These are phyloP conservation scores for Mycena floridula DNA, from an alignment of 768 basidiomycete genomes.

Conservation along the genomic window DNA sequence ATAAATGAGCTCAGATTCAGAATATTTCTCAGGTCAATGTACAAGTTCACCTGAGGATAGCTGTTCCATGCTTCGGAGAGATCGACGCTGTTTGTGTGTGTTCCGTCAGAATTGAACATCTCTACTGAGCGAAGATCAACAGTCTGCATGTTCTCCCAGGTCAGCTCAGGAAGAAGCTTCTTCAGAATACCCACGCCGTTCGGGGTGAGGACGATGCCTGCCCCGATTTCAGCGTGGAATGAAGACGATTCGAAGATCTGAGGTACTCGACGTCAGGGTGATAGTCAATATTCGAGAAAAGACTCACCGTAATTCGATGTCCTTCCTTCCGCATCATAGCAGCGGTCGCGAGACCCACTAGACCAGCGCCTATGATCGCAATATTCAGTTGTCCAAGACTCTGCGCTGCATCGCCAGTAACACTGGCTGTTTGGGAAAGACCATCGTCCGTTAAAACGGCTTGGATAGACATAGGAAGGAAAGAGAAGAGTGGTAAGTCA, in stretches of 20 bases:
- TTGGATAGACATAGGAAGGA: neutral
- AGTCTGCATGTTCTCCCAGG: neutral
- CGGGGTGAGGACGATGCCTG: constrained; percentile 5
- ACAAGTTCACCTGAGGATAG: neutral
- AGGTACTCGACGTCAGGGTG: neutral
- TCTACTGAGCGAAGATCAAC: neutral
- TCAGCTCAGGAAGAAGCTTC: neutral
- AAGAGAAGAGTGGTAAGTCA: neutral
- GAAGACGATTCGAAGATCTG: constrained; percentile 9
- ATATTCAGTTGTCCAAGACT: neutral
- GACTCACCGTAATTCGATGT: neutral
- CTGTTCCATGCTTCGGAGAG: neutral
- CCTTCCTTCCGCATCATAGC: neutral
- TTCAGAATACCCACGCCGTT: constrained; percentile 4
- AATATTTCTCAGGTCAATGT: neutral
- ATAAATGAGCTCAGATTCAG: too few species aligned
- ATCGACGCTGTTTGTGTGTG: neutral
- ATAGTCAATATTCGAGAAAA: neutral
- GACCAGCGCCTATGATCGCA: neutral
- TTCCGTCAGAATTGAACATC: neutral
- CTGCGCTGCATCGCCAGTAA: neutral
- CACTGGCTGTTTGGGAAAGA: neutral
- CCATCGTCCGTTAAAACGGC: neutral
- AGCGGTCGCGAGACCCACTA: neutral
- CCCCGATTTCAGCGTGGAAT: constrained; percentile 7